A percentile compares a stretch with the other conserved stretches of the same genome.
These are phyloP conservation scores for Thielaviopsis punctulata DNA, from an alignment of 2,329 filamentous ascomycete species.

Conservation along the genomic window DNA sequence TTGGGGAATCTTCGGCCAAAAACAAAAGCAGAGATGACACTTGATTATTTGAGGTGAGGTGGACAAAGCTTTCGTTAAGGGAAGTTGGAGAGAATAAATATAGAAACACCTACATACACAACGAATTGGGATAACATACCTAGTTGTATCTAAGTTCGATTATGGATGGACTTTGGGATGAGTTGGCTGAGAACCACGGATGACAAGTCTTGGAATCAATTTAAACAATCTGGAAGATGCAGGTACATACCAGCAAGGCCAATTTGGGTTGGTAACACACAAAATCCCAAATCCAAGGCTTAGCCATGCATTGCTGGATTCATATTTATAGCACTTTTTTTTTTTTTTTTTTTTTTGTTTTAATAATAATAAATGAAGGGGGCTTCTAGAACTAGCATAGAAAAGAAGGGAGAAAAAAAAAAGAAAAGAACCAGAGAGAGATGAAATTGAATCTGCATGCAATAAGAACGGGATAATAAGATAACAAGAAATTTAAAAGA, in stretches of 20 bases:
- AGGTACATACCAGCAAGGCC: too few species aligned
- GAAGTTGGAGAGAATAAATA: neutral
- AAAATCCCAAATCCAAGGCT: too few species aligned
- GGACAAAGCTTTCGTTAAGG: neutral
- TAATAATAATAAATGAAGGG: neutral
- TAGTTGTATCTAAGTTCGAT: too few species aligned
- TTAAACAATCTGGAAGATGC: too few species aligned
- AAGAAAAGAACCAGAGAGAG: neutral
- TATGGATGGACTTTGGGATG: too few species aligned
- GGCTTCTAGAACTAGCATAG: too few species aligned
- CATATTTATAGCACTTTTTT: neutral
- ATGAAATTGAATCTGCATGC: neutral
- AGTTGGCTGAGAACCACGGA: too few species aligned
- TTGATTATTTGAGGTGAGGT: neutral
- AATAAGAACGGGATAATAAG: neutral
- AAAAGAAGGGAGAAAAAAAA: neutral
- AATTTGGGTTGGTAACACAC: too few species aligned
- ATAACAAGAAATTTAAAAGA: too few species aligned
- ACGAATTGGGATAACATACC: neutral
- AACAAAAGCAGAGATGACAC: neutral
- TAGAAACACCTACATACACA: neutral
- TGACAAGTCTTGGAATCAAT: too few species aligned
- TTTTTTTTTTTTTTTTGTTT: neutral
- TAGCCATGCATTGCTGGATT: neutral
- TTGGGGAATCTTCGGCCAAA: too few species aligned